phyloP scores from a whole-genome alignment of 2,329 filamentous ascomycete species.

The Aquanectria penicillioides region DNA sequence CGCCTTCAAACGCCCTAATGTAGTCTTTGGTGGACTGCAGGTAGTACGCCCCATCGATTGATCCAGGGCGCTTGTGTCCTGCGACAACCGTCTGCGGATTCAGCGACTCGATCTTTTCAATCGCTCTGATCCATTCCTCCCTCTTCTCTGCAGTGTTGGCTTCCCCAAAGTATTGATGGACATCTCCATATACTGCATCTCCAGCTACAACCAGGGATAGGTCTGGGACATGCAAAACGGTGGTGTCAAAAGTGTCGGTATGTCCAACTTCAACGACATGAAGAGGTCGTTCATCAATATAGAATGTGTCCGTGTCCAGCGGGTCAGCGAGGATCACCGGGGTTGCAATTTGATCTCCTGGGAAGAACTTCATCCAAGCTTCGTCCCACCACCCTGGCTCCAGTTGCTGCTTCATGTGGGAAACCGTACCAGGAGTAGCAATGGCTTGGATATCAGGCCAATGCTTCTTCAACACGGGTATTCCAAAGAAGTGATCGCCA shows the following conservation, averaged over 20 bases:
- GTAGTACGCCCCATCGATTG: constrained; percentile 8
- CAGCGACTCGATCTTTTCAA: constrained; percentile 10
- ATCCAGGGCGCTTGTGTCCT: background rate
- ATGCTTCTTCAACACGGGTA: background rate
- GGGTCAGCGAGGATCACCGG: background rate
- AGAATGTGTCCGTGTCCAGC: background rate
- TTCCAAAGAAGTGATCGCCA: constrained; percentile 11
- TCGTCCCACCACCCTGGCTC: background rate
- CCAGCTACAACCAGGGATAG: constrained; percentile 3
- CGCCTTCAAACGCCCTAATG: background rate
- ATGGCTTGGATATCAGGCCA: background rate
- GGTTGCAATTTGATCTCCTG: background rate
- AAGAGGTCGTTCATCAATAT: background rate
- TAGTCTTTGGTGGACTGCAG: background rate
- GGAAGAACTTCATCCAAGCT: background rate
- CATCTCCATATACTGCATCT: constrained; percentile 13
- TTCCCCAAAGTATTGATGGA: constrained; percentile 7
- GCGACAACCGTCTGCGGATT: constrained; percentile 2
- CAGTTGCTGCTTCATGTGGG: constrained; percentile 15
- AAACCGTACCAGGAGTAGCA: background rate
- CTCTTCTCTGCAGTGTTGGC: constrained; percentile 1
- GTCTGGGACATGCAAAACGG: constrained; percentile 5
- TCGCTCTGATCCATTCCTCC: constrained; percentile 9
- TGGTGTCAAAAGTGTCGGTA: constrained; percentile 12
- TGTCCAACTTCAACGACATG: constrained; percentile 5